These are phyloP conservation scores for Aquilaria yunnanensis DNA, from an alignment of 345 rosid genomes.

Conservation along the genomic window DNA sequence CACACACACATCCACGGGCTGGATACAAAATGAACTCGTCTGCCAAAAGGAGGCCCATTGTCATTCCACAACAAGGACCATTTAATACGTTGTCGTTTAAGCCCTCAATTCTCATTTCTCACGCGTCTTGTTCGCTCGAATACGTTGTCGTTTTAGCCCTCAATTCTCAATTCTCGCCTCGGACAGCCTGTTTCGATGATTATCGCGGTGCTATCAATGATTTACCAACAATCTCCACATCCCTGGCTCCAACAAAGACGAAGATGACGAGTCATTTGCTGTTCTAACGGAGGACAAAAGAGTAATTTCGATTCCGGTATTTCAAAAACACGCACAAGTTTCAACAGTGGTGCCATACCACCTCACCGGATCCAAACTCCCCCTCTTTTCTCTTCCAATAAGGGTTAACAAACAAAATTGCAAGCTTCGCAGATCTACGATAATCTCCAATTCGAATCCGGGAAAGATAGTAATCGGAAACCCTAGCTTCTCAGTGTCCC, in stretches of 20 bases:
- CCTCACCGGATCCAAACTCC: conserved; percentile 24
- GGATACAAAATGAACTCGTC: too few relatives aligned
- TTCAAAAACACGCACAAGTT: not conserved
- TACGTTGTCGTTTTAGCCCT: too few relatives aligned
- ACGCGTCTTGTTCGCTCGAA: not conserved
- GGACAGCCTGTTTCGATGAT: conserved; percentile 17
- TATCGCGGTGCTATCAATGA: not conserved
- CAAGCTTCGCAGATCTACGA: conserved; percentile 20
- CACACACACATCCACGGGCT: too few relatives aligned
- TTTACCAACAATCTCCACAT: conserved; percentile 18
- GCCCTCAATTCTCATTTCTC: not conserved
- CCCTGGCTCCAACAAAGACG: not conserved
- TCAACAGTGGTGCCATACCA: conserved; percentile 3
- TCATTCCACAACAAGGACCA: too few relatives aligned
- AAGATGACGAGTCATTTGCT: not conserved
- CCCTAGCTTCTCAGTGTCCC: conserved; percentile 19
- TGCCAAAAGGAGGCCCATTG: too few relatives aligned
- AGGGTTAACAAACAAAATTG: not conserved
- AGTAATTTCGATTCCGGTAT: conserved; percentile 8
- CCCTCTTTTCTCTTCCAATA: conserved; percentile 9
- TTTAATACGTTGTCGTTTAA: too few relatives aligned
- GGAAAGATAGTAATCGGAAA: conserved; percentile 7
- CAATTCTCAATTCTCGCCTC: not conserved
- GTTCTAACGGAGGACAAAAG: not conserved
- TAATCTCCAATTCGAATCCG: conserved; percentile 11